Evolutionary conservation across 2,329 filamentous ascomycete genomes (phyloP).

Genomic region (Colletotrichum sp.): DNA sequence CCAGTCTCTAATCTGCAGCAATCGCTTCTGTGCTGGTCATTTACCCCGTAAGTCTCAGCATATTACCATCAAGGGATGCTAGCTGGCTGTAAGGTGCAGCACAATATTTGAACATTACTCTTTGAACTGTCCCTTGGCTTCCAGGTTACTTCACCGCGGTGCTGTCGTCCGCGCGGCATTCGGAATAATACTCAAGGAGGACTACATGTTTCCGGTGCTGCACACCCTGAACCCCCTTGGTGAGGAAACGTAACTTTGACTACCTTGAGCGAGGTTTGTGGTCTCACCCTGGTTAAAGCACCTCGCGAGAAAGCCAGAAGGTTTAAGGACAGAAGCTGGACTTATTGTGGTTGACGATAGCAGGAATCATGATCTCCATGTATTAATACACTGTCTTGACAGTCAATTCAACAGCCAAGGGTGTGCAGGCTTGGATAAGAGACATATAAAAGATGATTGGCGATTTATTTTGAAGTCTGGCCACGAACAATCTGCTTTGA

Average conservation of each 20-base stretch:
- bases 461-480: background rate
- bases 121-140: background rate
- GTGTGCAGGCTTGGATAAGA: background rate
- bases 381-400: background rate
- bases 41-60: background rate
- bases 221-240: too few species aligned
- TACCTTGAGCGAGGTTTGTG: too few species aligned
- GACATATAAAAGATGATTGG: rapidly evolving
- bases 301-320: too few species aligned
- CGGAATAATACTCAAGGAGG: background rate
- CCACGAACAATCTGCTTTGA: rapidly evolving
- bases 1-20: background rate
- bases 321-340: too few species aligned
- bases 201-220: too few species aligned
- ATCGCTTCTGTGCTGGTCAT: rapidly evolving
- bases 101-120: background rate
- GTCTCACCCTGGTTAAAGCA: too few species aligned
- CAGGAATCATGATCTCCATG: background rate
- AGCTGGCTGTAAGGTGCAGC: too few species aligned
- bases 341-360: background rate
- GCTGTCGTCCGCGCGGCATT: background rate
- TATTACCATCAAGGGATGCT: background rate
- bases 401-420: rapidly evolving
- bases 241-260: too few species aligned
- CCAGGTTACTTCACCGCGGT: background rate